Percentiles rank a stretch among this genome's conserved stretches.
phyloP scores from a whole-genome alignment of 1,284 basidiomycete genomes.

The Ganoderma sinense region DNA sequence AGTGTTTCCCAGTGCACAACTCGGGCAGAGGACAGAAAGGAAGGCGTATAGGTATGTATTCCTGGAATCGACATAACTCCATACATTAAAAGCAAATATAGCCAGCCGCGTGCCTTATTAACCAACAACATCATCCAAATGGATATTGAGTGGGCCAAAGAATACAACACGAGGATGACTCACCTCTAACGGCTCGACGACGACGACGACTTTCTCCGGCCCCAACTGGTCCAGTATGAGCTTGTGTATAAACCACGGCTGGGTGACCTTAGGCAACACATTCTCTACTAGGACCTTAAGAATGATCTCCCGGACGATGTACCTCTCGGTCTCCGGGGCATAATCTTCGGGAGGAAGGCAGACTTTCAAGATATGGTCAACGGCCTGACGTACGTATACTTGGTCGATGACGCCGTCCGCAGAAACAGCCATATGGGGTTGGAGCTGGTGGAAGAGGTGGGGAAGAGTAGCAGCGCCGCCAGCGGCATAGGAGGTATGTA shows the following conservation, averaged over 20 bases:
- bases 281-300: conserved; percentile 74
- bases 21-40: neutral
- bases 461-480: conserved; percentile 68
- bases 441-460: conserved; percentile 76
- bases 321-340: conserved; percentile 73
- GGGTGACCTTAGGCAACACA: conserved; percentile 71
- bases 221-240: conserved; percentile 68
- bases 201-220: conserved; percentile 40
- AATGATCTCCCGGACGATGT: conserved; percentile 79
- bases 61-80: neutral
- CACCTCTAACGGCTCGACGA: conserved; percentile 41
- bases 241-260: conserved; percentile 86
- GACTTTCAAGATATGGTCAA: conserved; percentile 73
- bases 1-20: neutral
- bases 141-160: conserved; percentile 8
- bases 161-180: conserved; percentile 21
- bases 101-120: conserved; percentile 19
- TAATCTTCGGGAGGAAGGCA: conserved; percentile 77
- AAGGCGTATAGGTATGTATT: conserved; percentile 7
- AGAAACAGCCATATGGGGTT: conserved; percentile 81
- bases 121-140: neutral
- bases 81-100: conserved; percentile 16
- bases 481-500: conserved; percentile 70
- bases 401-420: conserved; percentile 68
- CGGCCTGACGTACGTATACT: conserved; percentile 79